A percentile compares a stretch with the other conserved stretches of the same genome.
These are phyloP conservation scores for Euphorbia celastroides DNA, from an alignment of 441 rosid genomes.

Conservation along the genomic window DNA sequence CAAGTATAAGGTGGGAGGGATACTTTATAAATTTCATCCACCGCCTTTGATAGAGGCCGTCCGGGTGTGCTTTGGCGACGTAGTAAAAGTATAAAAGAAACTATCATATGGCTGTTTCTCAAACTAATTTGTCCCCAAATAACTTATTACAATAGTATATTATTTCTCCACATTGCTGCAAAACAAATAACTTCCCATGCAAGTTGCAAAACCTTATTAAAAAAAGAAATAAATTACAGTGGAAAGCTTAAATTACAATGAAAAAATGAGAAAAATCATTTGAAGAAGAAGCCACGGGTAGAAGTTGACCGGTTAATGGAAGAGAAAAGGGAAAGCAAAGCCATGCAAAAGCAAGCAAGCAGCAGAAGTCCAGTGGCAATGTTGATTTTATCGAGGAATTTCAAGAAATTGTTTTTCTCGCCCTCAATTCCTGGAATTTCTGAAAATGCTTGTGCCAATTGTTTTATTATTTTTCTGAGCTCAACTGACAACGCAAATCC, in stretches of 20 bases:
- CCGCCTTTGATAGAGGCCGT: too few species aligned
- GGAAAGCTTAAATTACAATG: not conserved
- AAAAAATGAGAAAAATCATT: not conserved
- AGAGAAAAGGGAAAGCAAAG: conserved; percentile 8
- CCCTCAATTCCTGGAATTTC: not conserved
- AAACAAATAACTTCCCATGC: not conserved
- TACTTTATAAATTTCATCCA: too few species aligned
- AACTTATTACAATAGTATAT: too few species aligned
- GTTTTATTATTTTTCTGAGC: not conserved
- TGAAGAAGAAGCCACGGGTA: conserved; percentile 2
- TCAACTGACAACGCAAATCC: conserved; percentile 4
- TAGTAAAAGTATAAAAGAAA: too few species aligned
- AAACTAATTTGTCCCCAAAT: too few species aligned
- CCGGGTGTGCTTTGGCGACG: too few species aligned
- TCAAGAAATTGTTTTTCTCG: not conserved
- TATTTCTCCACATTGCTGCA: too few species aligned
- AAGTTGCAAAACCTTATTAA: not conserved
- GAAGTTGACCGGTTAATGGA: not conserved
- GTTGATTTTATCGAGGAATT: not conserved
- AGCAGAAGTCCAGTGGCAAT: not conserved
- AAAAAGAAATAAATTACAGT: not conserved
- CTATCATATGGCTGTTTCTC: too few species aligned
- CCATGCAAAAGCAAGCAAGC: not conserved
- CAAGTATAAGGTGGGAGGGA: too few species aligned
- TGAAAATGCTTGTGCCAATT: not conserved